A percentile compares a stretch with the other conserved stretches of the same genome.
These are phyloP conservation scores for Debaryomyces udenii DNA, from an alignment of 1,139 yeast species.

Conservation along the genomic window DNA sequence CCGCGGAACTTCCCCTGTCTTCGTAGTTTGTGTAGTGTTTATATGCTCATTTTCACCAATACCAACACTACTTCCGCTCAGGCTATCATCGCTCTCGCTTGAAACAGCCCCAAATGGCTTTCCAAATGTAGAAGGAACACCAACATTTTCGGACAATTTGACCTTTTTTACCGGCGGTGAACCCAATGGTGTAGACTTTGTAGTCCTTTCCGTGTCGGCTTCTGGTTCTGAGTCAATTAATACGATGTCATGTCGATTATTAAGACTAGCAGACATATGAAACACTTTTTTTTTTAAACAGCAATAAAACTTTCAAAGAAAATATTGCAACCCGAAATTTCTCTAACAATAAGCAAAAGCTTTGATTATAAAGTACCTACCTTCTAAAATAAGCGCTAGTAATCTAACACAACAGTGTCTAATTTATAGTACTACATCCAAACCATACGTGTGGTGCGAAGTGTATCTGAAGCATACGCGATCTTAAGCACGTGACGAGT, in stretches of 20 bases:
- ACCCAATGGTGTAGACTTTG: neutral
- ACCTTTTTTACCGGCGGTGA: slow-evolving; percentile 13
- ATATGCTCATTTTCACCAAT: neutral
- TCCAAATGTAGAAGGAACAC: slow-evolving; percentile 1
- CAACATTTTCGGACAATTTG: slow-evolving; percentile 11
- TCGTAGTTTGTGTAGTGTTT: neutral
- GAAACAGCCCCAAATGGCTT: slow-evolving; percentile 14
- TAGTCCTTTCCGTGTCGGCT: slow-evolving; percentile 9
- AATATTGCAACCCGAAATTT: too few species aligned
- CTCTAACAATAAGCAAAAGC: too few species aligned
- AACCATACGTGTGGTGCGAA: too few species aligned
- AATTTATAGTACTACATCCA: too few species aligned
- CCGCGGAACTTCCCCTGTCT: neutral
- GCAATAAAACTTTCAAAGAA: too few species aligned
- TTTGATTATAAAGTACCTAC: too few species aligned
- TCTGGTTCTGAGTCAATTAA: slow-evolving; percentile 26
- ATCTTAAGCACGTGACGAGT: too few species aligned
- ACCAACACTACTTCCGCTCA: neutral
- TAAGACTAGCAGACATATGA: slow-evolving; percentile 8
- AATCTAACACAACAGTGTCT: too few species aligned
- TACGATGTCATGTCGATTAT: slow-evolving; percentile 18
- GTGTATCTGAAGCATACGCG: too few species aligned
- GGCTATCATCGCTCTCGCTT: neutral
- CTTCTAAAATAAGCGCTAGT: too few species aligned
- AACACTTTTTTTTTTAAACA: neutral